Evolutionary conservation across 2,329 filamentous ascomycete genomes (phyloP).

Genomic region (Botrytis porri): DNA sequence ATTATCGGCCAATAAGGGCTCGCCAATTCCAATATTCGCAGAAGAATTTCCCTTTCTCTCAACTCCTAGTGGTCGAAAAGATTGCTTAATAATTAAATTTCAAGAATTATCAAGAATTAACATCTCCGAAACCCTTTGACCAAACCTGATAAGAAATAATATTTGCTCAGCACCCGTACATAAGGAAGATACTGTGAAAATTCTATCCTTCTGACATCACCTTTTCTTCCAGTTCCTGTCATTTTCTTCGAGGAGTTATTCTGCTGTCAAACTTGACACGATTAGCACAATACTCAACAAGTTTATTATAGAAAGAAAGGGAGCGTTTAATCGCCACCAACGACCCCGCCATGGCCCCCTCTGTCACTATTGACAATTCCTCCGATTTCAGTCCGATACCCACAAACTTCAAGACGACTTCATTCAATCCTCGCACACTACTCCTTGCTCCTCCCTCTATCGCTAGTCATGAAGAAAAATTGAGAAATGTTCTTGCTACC

Average conservation of each 20-base stretch:
- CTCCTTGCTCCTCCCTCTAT: constrained; percentile 89
- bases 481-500: constrained; percentile 66
- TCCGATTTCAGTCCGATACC: constrained; percentile 34
- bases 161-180: neutral
- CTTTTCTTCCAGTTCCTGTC: neutral
- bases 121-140: constrained; percentile 6
- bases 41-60: neutral
- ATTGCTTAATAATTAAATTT: constrained; percentile 19
- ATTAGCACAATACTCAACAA: neutral
- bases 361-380: constrained; percentile 35
- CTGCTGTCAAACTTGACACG: neutral
- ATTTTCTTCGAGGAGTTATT: neutral
- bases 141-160: constrained; percentile 9
- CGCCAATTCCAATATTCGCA: neutral
- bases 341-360: constrained; percentile 33
- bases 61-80: neutral
- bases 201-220: neutral
- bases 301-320: neutral
- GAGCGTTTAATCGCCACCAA: neutral
- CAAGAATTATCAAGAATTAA: constrained; percentile 8
- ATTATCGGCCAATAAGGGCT: neutral
- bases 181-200: constrained; percentile 4
- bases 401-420: constrained; percentile 26
- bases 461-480: constrained; percentile 75
- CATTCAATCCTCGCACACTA: constrained; percentile 57